Conservation (phyloP, 1,139 yeast genomes). For the Suhomyces ambrosiae region DNA sequence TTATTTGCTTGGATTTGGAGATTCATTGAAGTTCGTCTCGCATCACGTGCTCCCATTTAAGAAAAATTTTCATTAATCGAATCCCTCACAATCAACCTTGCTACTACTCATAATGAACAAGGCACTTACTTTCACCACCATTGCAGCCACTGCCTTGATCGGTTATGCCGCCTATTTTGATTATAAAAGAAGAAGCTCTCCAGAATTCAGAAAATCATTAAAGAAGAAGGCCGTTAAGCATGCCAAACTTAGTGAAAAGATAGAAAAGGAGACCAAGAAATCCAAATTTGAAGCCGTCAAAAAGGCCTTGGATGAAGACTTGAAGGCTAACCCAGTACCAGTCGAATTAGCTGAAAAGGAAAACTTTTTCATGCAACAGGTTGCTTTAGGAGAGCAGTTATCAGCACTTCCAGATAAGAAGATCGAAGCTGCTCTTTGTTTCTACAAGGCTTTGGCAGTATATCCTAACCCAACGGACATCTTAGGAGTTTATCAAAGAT, state of each 20-base stretch:
- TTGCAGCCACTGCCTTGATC: conserved; percentile 54
- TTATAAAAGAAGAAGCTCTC: conserved; percentile 81
- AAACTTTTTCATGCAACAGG: conserved; percentile 77
- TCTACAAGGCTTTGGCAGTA: conserved; percentile 92
- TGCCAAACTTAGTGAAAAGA: conserved; percentile 56
- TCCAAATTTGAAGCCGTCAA: conserved; percentile 63
- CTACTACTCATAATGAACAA: conserved; percentile 32
- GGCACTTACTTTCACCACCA: conserved; percentile 50
- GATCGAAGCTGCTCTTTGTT: conserved; percentile 80
- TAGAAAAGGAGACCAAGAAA: conserved; percentile 60
- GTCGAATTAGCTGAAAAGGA: conserved; percentile 70
- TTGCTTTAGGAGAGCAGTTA: conserved; percentile 79
- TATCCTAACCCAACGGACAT: conserved; percentile 95
- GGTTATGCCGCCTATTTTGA: conserved; percentile 91
- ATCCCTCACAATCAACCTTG: conserved; percentile 1
- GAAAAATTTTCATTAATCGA: conserved; percentile 9
- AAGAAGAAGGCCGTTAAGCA: conserved; percentile 64
- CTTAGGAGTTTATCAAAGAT: conserved; percentile 84
- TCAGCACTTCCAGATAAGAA: conserved; percentile 59
- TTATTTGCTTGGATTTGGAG: no score
- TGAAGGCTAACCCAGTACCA: conserved; percentile 75
- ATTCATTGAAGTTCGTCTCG: no score
- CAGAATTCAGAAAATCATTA: conserved; percentile 77
- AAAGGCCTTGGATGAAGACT: conserved; percentile 61
- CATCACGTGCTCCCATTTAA: conserved; percentile 5